These are phyloP conservation scores for Phaffia tasmanica DNA, from an alignment of 768 basidiomycete genomes.

Conservation along the genomic window DNA sequence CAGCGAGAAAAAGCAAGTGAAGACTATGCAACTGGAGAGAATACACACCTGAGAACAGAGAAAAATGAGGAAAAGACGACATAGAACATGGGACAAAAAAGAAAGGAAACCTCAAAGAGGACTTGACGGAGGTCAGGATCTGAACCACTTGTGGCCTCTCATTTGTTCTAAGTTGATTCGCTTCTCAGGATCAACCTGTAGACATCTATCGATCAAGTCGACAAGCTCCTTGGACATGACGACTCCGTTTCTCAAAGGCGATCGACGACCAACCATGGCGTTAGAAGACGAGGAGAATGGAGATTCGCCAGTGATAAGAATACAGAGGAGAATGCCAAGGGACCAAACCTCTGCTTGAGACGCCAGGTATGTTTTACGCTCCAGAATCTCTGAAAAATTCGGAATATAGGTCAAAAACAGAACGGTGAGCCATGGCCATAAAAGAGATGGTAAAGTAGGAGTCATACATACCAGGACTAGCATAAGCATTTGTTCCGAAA, in stretches of 20 bases:
- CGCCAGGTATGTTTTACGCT: conserved; percentile 38
- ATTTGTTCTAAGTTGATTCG: conserved; percentile 33
- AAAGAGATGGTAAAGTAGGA: neutral
- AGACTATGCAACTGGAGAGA: too few relatives aligned
- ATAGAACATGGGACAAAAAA: too few relatives aligned
- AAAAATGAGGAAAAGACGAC: too few relatives aligned
- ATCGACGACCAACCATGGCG: conserved; percentile 30
- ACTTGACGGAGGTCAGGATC: too few relatives aligned
- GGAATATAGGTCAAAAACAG: neutral
- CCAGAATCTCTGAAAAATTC: conserved; percentile 37
- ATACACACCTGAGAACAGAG: too few relatives aligned
- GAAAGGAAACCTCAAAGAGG: too few relatives aligned
- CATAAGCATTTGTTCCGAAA: conserved; percentile 37
- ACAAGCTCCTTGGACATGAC: conserved; percentile 27
- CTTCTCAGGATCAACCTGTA: conserved; percentile 30
- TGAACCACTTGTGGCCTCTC: conserved; percentile 25
- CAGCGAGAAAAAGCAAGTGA: too few relatives aligned
- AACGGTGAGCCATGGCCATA: neutral
- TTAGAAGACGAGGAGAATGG: conserved; percentile 35
- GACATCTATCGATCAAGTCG: conserved; percentile 33
- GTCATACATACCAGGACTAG: conserved; percentile 28
- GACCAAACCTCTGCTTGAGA: conserved; percentile 42
- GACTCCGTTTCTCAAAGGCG: conserved; percentile 28
- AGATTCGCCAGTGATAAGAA: conserved; percentile 40
- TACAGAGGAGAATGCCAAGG: conserved; percentile 41